Conservation (phyloP, 805 yeast genomes). For the Metschnikowia koreensis region DNA sequence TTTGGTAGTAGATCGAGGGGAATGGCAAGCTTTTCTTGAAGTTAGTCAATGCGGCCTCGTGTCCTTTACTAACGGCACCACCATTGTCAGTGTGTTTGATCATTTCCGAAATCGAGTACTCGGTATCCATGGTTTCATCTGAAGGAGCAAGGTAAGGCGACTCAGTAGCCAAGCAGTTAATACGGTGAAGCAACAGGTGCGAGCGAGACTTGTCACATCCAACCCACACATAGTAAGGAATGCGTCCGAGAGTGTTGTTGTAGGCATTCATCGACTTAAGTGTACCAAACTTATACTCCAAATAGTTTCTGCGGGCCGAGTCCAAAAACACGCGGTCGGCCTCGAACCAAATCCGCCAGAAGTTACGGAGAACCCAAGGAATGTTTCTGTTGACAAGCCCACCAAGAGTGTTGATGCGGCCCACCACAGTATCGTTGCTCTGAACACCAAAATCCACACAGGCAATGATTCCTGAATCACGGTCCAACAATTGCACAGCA, state of each 20-base stretch:
- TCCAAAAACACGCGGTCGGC: slow-evolving; percentile 78
- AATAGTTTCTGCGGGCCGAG: slow-evolving; percentile 76
- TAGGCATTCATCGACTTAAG: slow-evolving; percentile 67
- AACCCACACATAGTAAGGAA: slow-evolving; percentile 82
- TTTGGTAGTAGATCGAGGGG: slow-evolving; percentile 79
- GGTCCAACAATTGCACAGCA: slow-evolving; percentile 50
- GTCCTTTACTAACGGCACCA: slow-evolving; percentile 58
- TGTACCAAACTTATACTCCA: slow-evolving; percentile 81
- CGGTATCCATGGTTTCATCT: slow-evolving; percentile 23
- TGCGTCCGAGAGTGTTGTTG: slow-evolving; percentile 64
- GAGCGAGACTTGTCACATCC: slow-evolving; percentile 51
- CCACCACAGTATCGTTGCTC: slow-evolving; percentile 58
- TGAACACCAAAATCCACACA: slow-evolving; percentile 83
- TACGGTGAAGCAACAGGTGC: slow-evolving; percentile 51
- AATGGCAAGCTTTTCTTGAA: slow-evolving; percentile 65
- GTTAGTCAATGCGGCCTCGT: slow-evolving; percentile 70
- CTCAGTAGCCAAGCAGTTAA: slow-evolving; percentile 75
- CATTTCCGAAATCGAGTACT: slow-evolving; percentile 16
- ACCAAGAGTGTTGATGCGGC: slow-evolving; percentile 72
- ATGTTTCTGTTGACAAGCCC: slow-evolving; percentile 69
- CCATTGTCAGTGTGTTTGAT: not conserved
- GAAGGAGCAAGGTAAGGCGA: slow-evolving; percentile 76
- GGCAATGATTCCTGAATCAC: slow-evolving; percentile 58
- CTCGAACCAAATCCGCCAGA: slow-evolving; percentile 89
- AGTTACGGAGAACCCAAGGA: slow-evolving; percentile 74